phyloP scores from a whole-genome alignment of 495 filamentous ascomycete genomes.

The Letharia columbiana region DNA sequence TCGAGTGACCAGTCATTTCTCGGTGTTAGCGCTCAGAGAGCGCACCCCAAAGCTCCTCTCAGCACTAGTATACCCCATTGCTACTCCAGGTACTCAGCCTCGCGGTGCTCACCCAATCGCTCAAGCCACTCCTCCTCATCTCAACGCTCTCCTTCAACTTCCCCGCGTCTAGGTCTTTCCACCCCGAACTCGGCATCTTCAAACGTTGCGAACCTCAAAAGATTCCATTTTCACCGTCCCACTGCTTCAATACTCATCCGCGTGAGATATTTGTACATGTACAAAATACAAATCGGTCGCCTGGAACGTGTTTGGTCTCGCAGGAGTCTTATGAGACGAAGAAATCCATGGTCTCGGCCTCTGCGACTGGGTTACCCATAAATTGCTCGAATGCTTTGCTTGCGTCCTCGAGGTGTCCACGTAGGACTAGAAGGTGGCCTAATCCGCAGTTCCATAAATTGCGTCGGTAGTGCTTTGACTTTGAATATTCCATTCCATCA shows the following conservation, averaged over 20 bases:
- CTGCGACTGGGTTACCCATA: neutral
- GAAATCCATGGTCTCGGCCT: no score
- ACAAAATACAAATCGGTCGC: neutral
- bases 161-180: neutral
- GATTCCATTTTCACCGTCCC: neutral
- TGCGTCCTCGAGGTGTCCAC: neutral
- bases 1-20: neutral
- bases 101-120: neutral
- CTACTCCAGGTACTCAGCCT: neutral
- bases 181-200: neutral
- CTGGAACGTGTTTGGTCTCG: no score
- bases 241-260: neutral
- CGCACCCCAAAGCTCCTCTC: no score
- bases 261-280: neutral
- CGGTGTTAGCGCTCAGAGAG: neutral
- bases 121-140: neutral
- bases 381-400: neutral
- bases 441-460: neutral
- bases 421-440: neutral
- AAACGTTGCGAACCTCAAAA: neutral
- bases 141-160: slow-evolving; percentile 1
- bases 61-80: neutral
- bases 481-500: no score
- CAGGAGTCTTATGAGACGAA: neutral
- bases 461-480: neutral